Percentiles rank a stretch among this genome's conserved stretches.
Evolutionary conservation across 2,329 filamentous ascomycete species (phyloP).

Genomic region (Xylaria sp.): DNA sequence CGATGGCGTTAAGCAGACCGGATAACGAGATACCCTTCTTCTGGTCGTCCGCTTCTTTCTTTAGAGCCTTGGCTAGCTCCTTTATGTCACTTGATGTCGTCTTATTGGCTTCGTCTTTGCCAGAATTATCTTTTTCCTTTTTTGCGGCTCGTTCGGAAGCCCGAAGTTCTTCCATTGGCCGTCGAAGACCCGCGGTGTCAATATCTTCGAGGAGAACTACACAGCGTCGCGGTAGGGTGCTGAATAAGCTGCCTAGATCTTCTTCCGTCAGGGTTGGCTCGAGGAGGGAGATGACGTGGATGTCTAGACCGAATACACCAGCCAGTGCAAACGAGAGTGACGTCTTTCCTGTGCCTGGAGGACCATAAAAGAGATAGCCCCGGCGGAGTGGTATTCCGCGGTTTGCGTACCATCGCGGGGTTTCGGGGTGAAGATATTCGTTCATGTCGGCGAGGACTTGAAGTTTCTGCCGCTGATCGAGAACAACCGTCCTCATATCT

Average conservation of each 20-base stretch:
- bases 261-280: constrained; percentile 72
- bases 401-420: constrained; percentile 77
- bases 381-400: constrained; percentile 80
- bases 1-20: constrained; percentile 84
- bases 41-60: constrained; percentile 54
- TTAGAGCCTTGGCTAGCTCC: constrained; percentile 57
- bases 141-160: constrained; percentile 38
- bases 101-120: constrained; percentile 10
- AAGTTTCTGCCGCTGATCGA: constrained; percentile 74
- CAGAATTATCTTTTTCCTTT: constrained; percentile 28
- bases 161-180: constrained; percentile 50
- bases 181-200: constrained; percentile 70
- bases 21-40: constrained; percentile 75
- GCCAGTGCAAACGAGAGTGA: constrained; percentile 74
- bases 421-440: constrained; percentile 78
- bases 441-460: constrained; percentile 77
- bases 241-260: constrained; percentile 68
- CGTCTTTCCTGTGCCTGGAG: constrained; percentile 79
- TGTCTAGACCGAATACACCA: constrained; percentile 72
- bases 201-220: constrained; percentile 77
- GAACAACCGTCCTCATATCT: constrained; percentile 79
- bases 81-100: constrained; percentile 50
- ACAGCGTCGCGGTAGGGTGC: constrained; percentile 68
- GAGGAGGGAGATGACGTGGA: constrained; percentile 71
- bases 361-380: constrained; percentile 82